These are phyloP conservation scores for Alternaria consortialis DNA, from an alignment of 2,329 filamentous ascomycete genomes.

Conservation along the genomic window DNA sequence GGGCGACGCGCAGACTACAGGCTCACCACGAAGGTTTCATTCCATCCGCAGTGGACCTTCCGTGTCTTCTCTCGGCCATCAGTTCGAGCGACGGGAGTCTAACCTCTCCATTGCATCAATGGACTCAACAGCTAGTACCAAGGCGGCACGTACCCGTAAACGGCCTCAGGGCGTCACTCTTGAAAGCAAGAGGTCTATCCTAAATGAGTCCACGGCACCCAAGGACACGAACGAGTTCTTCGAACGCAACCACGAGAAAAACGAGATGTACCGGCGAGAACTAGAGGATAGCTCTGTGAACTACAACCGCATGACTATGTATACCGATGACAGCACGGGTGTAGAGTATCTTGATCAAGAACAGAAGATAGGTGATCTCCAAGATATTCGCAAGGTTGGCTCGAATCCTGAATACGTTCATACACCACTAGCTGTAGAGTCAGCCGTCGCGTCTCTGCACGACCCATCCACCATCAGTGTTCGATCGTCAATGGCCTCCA, in stretches of 20 bases:
- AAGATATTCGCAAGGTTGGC: slow-evolving; percentile 74
- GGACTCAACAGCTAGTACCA: slow-evolving; percentile 66
- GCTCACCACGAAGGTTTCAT: slow-evolving; percentile 59
- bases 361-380: slow-evolving; percentile 65
- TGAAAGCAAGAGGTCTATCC: slow-evolving; percentile 60
- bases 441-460: slow-evolving; percentile 87
- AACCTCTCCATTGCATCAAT: slow-evolving; percentile 67
- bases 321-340: slow-evolving; percentile 66
- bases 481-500: slow-evolving; percentile 45
- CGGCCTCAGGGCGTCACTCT: slow-evolving; percentile 63
- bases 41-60: slow-evolving; percentile 55
- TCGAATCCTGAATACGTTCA: slow-evolving; percentile 81
- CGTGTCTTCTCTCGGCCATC: slow-evolving; percentile 70
- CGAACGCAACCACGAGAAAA: slow-evolving; percentile 64
- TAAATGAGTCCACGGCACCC: slow-evolving; percentile 47
- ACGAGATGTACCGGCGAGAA: slow-evolving; percentile 64
- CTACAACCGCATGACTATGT: slow-evolving; percentile 59
- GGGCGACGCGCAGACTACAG: slow-evolving; percentile 33
- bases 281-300: slow-evolving; percentile 61
- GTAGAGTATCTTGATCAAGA: slow-evolving; percentile 61
- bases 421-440: slow-evolving; percentile 78
- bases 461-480: slow-evolving; percentile 78
- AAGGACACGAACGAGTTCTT: slow-evolving; percentile 61
- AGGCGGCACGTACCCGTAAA: slow-evolving; percentile 62
- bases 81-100: slow-evolving; percentile 61